Conservation (phyloP, 345 rosid genomes). For the Gossypium thurberi region DNA sequence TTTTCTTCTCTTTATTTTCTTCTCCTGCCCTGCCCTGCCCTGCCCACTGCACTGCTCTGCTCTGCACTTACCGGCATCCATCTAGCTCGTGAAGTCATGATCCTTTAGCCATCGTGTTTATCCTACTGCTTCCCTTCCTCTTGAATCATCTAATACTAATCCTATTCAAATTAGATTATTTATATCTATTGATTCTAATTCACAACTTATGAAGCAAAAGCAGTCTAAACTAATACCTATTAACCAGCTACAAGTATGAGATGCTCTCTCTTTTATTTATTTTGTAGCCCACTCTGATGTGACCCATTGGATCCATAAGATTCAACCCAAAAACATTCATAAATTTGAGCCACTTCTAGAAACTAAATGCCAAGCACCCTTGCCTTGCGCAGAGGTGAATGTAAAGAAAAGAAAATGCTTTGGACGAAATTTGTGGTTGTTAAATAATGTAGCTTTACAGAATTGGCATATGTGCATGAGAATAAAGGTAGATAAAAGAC, state of each 20-base stretch:
- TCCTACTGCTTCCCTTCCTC: not conserved
- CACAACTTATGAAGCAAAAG: no score
- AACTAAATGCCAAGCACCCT: no score
- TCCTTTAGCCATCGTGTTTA: not conserved
- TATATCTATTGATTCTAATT: not conserved
- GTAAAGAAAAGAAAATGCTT: not conserved
- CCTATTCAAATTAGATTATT: not conserved
- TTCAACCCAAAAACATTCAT: not conserved
- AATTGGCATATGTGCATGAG: not conserved
- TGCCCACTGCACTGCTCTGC: not conserved
- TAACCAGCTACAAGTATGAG: not conserved
- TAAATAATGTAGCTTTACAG: not conserved
- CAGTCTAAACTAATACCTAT: not conserved
- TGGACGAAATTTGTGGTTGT: not conserved
- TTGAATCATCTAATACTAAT: no score
- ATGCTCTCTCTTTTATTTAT: no score
- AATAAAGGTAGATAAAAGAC: not conserved
- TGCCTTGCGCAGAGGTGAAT: not conserved
- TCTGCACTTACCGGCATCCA: not conserved
- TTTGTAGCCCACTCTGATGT: not conserved
- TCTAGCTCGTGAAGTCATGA: constrained; percentile 20
- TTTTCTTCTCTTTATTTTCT: constrained; percentile 7
- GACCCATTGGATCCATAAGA: not conserved
- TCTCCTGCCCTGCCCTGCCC: not conserved
- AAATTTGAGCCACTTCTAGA: not conserved